phyloP scores from a whole-genome alignment of 2,329 filamentous ascomycete species.

The Trichoderma sp. region DNA sequence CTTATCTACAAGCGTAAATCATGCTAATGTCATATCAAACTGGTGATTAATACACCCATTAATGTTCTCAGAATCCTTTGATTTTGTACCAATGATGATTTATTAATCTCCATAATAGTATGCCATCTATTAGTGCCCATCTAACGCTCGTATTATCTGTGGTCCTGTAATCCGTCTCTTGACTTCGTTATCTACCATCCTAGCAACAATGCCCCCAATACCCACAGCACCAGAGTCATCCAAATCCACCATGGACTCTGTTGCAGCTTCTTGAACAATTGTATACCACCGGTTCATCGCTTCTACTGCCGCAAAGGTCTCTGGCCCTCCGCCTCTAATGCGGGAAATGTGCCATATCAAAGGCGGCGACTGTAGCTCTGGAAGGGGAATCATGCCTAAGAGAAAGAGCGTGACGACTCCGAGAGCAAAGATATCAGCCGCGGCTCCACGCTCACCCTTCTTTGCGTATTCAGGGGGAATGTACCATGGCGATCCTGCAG shows the following conservation, averaged over 20 bases:
- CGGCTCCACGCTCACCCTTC: neutral
- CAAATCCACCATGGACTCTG: neutral
- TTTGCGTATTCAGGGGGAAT: neutral
- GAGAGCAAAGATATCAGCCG: constrained; percentile 12
- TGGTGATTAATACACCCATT: neutral
- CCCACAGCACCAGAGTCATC: neutral
- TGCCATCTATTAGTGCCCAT: neutral
- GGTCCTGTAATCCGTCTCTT: neutral
- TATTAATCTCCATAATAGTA: neutral
- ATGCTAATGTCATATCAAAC: too few relatives aligned
- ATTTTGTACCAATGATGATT: neutral
- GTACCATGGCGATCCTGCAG: constrained; percentile 1
- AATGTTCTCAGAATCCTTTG: neutral
- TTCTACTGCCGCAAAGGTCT: neutral
- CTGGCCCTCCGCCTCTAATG: neutral
- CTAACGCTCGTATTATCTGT: neutral
- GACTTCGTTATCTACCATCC: neutral
- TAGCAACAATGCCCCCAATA: neutral
- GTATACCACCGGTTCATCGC: neutral
- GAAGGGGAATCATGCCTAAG: neutral
- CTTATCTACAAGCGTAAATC: too few relatives aligned
- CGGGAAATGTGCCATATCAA: neutral
- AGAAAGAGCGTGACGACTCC: constrained; percentile 11
- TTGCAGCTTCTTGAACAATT: neutral
- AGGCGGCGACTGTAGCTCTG: neutral